A percentile compares a stretch with the other conserved stretches of the same genome.
phyloP scores from a whole-genome alignment of 2,329 filamentous ascomycete genomes.

The Neurospora sp. region DNA sequence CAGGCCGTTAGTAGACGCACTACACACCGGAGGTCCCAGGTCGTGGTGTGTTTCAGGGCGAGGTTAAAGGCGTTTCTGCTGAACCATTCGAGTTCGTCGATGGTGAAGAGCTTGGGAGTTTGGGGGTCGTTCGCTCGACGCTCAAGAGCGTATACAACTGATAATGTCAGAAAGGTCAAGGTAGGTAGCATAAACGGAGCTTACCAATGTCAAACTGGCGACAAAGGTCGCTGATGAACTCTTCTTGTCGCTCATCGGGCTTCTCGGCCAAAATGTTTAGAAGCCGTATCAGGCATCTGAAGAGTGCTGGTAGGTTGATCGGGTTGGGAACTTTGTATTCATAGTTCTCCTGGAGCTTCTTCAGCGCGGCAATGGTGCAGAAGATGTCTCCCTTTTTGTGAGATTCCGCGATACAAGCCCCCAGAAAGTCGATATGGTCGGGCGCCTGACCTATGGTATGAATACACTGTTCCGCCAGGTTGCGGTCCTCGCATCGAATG shows the following conservation, averaged over 20 bases:
- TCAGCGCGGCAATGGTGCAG: conserved; percentile 50
- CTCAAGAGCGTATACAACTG: conserved; percentile 33
- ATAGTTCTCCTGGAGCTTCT: conserved; percentile 48
- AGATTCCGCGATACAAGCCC: conserved; percentile 72
- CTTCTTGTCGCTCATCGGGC: conserved; percentile 9
- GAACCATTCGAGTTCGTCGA: conserved; percentile 72
- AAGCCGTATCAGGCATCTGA: conserved; percentile 50
- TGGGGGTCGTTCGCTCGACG: conserved; percentile 23
- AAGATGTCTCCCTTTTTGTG: conserved; percentile 53
- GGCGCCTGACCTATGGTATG: conserved; percentile 43
- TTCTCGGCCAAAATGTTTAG: conserved; percentile 32
- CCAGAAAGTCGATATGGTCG: conserved; percentile 55
- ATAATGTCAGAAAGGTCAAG: conserved; percentile 19
- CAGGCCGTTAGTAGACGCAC: conserved; percentile 47
- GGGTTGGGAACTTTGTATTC: conserved; percentile 35
- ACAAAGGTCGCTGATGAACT: neutral
- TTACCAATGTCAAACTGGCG: conserved; percentile 14
- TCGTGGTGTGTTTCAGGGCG: conserved; percentile 49
- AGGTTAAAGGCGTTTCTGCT: conserved; percentile 74
- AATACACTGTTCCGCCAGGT: conserved; percentile 55
- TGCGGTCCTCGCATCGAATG: conserved; percentile 46
- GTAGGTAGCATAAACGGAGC: neutral
- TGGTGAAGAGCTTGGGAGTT: conserved; percentile 43
- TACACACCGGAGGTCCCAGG: conserved; percentile 43
- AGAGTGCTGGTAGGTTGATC: conserved; percentile 52